phyloP scores from a whole-genome alignment of 2,329 filamentous ascomycete species.

The Colletotrichum plurivorum region DNA sequence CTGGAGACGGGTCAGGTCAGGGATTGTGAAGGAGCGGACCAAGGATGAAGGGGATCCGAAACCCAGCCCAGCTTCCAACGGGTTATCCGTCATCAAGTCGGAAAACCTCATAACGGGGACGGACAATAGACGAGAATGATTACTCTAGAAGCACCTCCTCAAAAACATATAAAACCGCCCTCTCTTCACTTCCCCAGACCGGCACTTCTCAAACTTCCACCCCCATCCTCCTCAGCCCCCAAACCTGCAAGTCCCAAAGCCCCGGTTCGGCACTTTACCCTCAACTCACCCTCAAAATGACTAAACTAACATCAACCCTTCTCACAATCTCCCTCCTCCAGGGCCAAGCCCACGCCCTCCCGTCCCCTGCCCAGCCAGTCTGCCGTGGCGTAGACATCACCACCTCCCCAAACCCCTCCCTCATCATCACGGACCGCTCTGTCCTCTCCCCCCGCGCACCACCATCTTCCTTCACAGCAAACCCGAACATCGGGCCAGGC shows the following conservation, averaged over 20 bases:
- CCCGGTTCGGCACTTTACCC: background rate
- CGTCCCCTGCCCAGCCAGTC: background rate
- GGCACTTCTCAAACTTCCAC: no score
- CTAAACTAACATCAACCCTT: background rate
- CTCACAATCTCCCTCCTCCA: background rate
- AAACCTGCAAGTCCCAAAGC: background rate
- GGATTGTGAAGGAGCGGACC: no score
- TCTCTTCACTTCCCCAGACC: background rate
- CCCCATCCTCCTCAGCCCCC: no score
- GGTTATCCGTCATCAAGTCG: no score
- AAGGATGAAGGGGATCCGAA: no score
- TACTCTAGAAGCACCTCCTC: no score
- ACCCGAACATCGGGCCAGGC: slow-evolving; percentile 45
- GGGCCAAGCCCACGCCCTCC: background rate
- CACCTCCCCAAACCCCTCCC: background rate
- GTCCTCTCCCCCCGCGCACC: background rate
- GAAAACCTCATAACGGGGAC: no score
- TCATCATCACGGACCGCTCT: slow-evolving; percentile 13
- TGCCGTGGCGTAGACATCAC: slow-evolving; percentile 10
- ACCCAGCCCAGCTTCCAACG: no score
- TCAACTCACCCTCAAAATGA: background rate
- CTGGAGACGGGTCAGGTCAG: no score
- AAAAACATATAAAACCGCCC: no score
- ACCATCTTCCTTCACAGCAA: slow-evolving; percentile 16
- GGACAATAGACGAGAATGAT: no score